Evolutionary conservation across 192 early-diverging fungal species (phyloP).

Genomic region (Linnemannia hyalina): DNA sequence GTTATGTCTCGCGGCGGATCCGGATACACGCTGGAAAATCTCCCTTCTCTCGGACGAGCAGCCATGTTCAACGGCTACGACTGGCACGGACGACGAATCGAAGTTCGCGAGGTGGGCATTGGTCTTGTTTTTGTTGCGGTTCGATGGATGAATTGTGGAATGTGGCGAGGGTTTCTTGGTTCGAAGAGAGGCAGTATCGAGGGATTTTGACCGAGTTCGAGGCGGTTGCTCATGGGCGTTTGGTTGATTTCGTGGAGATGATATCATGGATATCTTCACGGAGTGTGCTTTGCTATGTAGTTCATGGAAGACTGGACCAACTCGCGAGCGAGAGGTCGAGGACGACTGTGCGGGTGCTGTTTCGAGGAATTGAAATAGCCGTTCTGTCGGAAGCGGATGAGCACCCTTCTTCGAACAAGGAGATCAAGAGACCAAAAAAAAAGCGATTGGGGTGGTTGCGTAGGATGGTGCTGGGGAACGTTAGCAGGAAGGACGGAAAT

Average conservation of each 20-base stretch:
- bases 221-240: not conserved
- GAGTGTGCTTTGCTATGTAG: not conserved
- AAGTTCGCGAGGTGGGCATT: constrained; percentile 80
- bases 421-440: constrained; percentile 6
- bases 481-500: not conserved
- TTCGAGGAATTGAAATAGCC: not conserved
- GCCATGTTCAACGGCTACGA: constrained; percentile 85
- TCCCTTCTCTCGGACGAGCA: constrained; percentile 54
- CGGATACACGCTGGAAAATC: not conserved
- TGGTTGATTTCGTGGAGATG: not conserved
- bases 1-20: constrained; percentile 8
- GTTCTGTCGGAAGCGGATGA: constrained; percentile 2
- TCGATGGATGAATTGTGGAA: not conserved
- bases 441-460: not conserved
- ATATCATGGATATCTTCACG: constrained; percentile 9
- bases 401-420: not conserved
- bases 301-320: not conserved
- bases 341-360: not conserved
- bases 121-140: constrained; percentile 21
- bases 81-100: constrained; percentile 77
- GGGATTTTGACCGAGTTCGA: not conserved
- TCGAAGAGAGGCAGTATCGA: not conserved
- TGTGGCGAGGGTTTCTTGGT: not conserved
- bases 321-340: not conserved
- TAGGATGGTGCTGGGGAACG: not conserved